Evolutionary conservation across 2,329 filamentous ascomycete species (phyloP).

Genomic region (Trichothecium roseum): DNA sequence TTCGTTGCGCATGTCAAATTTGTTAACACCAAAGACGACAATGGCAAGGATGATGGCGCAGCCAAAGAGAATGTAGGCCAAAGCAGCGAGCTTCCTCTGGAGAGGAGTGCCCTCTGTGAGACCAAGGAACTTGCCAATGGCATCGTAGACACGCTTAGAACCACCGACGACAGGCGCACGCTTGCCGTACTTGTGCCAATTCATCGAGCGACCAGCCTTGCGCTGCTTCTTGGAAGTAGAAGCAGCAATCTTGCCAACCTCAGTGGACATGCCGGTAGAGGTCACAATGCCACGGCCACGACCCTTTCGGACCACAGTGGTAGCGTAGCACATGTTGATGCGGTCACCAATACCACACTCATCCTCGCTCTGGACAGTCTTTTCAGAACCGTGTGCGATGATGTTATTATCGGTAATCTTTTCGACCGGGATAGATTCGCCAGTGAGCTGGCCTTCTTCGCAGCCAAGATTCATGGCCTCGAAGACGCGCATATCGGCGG

Average conservation of each 20-base stretch:
- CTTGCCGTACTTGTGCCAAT: conserved; percentile 42
- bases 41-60: conserved; percentile 51
- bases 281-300: conserved; percentile 64
- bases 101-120: conserved; percentile 62
- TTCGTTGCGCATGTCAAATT: conserved; percentile 38
- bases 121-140: conserved; percentile 48
- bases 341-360: conserved; percentile 60
- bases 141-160: conserved; percentile 34
- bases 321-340: conserved; percentile 66
- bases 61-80: conserved; percentile 67
- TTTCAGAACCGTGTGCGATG: conserved; percentile 33
- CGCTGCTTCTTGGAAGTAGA: conserved; percentile 41
- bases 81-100: conserved; percentile 66
- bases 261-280: conserved; percentile 60
- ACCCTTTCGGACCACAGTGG: conserved; percentile 62
- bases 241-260: conserved; percentile 59
- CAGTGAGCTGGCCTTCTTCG: conserved; percentile 69
- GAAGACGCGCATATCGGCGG: conserved; percentile 60
- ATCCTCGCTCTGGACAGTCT: conserved; percentile 27
- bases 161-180: conserved; percentile 36
- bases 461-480: conserved; percentile 71
- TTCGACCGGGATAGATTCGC: conserved; percentile 63
- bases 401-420: conserved; percentile 48
- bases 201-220: conserved; percentile 44
- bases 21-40: conserved; percentile 47